Percentiles rank a stretch among this genome's conserved stretches.
Conservation (phyloP, 1,139 yeast genomes). For the Debaryomyces sp. region DNA sequence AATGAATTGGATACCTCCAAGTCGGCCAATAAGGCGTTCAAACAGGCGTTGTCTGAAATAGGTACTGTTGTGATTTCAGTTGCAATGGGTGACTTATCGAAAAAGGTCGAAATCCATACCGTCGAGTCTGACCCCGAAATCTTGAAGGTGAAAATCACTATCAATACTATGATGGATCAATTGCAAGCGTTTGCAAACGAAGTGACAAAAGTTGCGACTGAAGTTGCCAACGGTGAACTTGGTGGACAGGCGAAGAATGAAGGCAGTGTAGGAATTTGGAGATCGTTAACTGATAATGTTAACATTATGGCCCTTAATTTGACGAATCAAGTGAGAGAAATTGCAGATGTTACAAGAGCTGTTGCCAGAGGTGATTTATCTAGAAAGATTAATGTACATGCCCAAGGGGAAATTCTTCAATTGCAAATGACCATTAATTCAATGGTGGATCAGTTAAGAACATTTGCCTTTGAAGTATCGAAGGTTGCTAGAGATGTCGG, state of each 20-base stretch:
- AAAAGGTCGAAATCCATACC: conserved; percentile 71
- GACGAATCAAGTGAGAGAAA: conserved; percentile 82
- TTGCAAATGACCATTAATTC: conserved; percentile 79
- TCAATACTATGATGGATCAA: conserved; percentile 88
- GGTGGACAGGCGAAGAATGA: conserved; percentile 88
- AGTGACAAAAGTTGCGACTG: conserved; percentile 84
- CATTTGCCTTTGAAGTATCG: conserved; percentile 86
- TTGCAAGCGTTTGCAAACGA: conserved; percentile 80
- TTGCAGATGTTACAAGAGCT: conserved; percentile 85
- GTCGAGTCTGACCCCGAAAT: conserved; percentile 78
- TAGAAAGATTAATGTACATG: conserved; percentile 77
- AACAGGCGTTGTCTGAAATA: conserved; percentile 73
- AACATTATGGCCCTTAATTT: conserved; percentile 86
- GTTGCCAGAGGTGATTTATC: conserved; percentile 81
- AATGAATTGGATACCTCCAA: conserved; percentile 55
- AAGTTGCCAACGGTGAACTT: conserved; percentile 84
- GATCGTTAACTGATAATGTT: conserved; percentile 80
- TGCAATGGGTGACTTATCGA: conserved; percentile 82
- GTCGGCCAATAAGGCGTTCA: conserved; percentile 74
- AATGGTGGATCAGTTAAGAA: conserved; percentile 87
- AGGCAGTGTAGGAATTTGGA: conserved; percentile 86
- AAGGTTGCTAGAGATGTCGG: conserved; percentile 90
- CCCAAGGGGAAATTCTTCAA: conserved; percentile 81
- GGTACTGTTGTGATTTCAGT: conserved; percentile 84
- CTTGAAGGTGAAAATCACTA: conserved; percentile 74